Evolutionary conservation across 208 protist species (phyloP).

Genomic region (Leptomonas seymouri): DNA sequence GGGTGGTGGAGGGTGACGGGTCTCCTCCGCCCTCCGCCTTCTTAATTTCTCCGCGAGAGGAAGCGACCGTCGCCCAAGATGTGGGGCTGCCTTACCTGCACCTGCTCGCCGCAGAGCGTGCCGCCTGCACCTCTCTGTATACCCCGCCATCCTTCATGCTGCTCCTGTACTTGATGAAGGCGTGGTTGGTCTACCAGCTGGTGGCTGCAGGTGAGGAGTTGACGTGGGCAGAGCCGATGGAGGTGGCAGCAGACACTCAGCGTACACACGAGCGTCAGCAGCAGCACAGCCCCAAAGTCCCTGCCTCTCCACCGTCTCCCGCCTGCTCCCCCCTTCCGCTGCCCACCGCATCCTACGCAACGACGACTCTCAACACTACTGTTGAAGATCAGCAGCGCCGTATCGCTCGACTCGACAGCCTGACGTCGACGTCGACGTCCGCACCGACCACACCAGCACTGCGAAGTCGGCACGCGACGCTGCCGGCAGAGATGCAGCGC

Average conservation of each 20-base stretch:
- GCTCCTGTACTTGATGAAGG: slow-evolving; percentile 53
- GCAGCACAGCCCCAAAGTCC: neutral
- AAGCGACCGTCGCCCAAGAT: slow-evolving; percentile 42
- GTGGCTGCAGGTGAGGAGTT: slow-evolving; percentile 23
- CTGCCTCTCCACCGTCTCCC: slow-evolving; percentile 8
- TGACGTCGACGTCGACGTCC: slow-evolving; percentile 22
- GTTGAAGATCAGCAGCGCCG: slow-evolving; percentile 34
- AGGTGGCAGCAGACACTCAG: too few relatives aligned
- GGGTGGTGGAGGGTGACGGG: neutral
- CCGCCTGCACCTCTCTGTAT: slow-evolving; percentile 26
- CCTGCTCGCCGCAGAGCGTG: slow-evolving; percentile 51
- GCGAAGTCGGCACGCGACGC: slow-evolving; percentile 29
- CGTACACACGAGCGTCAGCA: slow-evolving; percentile 4
- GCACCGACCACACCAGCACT: slow-evolving; percentile 30
- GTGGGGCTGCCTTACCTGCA: slow-evolving; percentile 71
- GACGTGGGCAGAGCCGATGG: neutral
- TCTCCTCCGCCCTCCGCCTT: neutral
- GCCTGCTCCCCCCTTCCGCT: slow-evolving; percentile 13
- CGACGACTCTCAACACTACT: slow-evolving; percentile 33
- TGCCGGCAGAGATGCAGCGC: slow-evolving; percentile 35
- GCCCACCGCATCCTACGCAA: slow-evolving; percentile 28
- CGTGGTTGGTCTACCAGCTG: slow-evolving; percentile 52
- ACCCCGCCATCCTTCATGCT: slow-evolving; percentile 32
- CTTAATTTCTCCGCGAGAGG: slow-evolving; percentile 27
- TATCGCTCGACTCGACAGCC: slow-evolving; percentile 32